A percentile compares a stretch with the other conserved stretches of the same genome.
Evolutionary conservation across 331 rosid genomes (phyloP).

Genomic region (Saraca asoca): DNA sequence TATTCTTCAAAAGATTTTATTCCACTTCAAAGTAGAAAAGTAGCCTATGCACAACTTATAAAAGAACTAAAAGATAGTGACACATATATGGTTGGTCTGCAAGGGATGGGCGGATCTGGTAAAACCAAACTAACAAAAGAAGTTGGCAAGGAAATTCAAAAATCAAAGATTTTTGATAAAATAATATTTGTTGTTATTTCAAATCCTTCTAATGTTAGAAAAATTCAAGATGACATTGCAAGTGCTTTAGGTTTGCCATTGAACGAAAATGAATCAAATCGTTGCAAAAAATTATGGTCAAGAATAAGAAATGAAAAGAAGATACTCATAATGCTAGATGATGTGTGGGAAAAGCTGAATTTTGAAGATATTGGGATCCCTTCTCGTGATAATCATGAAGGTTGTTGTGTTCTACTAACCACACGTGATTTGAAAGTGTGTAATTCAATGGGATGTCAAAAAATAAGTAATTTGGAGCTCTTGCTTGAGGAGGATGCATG

Average conservation of each 20-base stretch:
- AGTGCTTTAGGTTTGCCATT: not conserved
- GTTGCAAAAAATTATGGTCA: not conserved
- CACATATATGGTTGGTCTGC: not conserved
- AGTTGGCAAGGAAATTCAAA: not conserved
- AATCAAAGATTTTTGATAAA: not conserved
- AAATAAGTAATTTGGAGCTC: not conserved
- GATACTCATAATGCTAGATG: not conserved
- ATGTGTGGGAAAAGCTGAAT: not conserved
- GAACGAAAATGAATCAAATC: not conserved
- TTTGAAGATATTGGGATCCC: constrained; percentile 22
- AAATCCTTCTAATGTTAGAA: not conserved
- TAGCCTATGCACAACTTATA: not conserved
- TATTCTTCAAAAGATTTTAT: not conserved
- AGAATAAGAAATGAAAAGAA: not conserved
- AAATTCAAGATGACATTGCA: not conserved
- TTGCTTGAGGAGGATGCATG: constrained; percentile 21
- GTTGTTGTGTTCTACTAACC: constrained; percentile 9
- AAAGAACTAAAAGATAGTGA: not conserved
- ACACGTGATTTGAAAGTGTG: not conserved
- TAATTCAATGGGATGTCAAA: not conserved
- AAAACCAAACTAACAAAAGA: not conserved
- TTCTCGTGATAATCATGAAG: not conserved
- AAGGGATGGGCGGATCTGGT: not conserved
- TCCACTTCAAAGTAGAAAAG: not conserved
- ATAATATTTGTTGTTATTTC: not conserved